Evolutionary conservation across 352 stramenopile genomes (phyloP).

Genomic region (Globisporangium perplexum): DNA sequence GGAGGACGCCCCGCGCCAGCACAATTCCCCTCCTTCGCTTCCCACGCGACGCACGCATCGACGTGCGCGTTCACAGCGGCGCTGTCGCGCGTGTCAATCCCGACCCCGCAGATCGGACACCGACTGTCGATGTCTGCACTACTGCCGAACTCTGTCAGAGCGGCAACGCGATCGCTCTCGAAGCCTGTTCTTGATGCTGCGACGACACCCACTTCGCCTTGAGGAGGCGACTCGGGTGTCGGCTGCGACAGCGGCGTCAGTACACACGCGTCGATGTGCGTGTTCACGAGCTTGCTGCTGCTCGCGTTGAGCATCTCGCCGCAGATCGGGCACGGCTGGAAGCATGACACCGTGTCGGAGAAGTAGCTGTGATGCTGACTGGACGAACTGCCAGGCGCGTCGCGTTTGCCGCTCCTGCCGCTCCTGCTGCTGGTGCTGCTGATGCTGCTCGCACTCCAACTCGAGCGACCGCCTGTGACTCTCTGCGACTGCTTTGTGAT

Average conservation of each 20-base stretch:
- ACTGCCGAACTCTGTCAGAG: background rate
- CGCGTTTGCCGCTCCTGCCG: background rate
- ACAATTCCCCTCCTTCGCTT: background rate
- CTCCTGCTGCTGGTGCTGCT: too few relatives aligned
- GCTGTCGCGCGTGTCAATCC: constrained; percentile 14
- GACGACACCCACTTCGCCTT: background rate
- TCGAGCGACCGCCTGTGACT: background rate
- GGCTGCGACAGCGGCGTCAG: background rate
- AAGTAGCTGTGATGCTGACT: background rate
- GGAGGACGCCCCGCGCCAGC: background rate
- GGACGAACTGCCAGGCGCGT: background rate
- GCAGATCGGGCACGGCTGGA: constrained; percentile 54
- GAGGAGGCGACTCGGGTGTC: background rate
- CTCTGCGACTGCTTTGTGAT: constrained; percentile 9
- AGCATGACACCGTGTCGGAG: background rate
- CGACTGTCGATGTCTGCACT: background rate
- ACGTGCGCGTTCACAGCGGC: constrained; percentile 20
- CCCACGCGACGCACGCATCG: constrained; percentile 13
- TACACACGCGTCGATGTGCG: constrained; percentile 56
- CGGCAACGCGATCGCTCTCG: background rate
- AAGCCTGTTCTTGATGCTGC: background rate
- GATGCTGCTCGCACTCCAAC: background rate
- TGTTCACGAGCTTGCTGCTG: constrained; percentile 47
- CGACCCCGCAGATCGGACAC: constrained; percentile 18
- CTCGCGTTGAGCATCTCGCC: constrained; percentile 34